Evolutionary conservation across 2,329 filamentous ascomycete species (phyloP).

Genomic region (Ophiocordyceps robertsii): DNA sequence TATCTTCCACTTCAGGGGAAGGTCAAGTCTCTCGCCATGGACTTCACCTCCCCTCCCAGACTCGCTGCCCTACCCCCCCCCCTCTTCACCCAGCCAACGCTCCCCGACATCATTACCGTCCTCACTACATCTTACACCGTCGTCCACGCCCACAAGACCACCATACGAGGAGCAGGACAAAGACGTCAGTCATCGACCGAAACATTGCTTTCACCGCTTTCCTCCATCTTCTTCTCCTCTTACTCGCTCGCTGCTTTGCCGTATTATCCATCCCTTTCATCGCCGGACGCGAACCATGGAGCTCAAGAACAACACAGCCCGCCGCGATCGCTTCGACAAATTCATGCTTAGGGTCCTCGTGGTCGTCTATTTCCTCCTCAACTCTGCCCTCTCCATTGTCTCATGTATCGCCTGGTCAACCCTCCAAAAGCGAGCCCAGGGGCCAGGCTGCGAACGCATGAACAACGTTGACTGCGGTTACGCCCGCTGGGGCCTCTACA

Average conservation of each 20-base stretch:
- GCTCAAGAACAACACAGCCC: background rate
- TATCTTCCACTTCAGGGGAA: no score
- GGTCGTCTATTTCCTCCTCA: constrained; percentile 8
- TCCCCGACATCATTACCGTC: no score
- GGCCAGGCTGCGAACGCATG: background rate
- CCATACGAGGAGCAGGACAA: background rate
- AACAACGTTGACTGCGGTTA: background rate
- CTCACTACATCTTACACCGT: no score
- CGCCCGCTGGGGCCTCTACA: constrained; percentile 6
- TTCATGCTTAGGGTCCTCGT: constrained; percentile 6
- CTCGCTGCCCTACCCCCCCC: no score
- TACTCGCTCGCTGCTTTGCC: background rate
- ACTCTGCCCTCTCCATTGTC: constrained; percentile 9
- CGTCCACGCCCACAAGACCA: no score
- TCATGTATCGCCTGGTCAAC: constrained; percentile 3
- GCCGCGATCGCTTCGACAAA: constrained; percentile 1
- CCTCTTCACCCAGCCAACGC: no score
- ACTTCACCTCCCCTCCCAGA: no score
- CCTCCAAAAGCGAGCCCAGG: background rate
- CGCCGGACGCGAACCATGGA: background rate
- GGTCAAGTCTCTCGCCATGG: no score
- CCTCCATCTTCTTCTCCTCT: background rate
- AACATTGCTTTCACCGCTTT: background rate
- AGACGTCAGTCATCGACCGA: background rate
- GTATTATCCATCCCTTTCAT: background rate